phyloP scores from a whole-genome alignment of 1,284 basidiomycete genomes.

The Violaceomyces palustris region DNA sequence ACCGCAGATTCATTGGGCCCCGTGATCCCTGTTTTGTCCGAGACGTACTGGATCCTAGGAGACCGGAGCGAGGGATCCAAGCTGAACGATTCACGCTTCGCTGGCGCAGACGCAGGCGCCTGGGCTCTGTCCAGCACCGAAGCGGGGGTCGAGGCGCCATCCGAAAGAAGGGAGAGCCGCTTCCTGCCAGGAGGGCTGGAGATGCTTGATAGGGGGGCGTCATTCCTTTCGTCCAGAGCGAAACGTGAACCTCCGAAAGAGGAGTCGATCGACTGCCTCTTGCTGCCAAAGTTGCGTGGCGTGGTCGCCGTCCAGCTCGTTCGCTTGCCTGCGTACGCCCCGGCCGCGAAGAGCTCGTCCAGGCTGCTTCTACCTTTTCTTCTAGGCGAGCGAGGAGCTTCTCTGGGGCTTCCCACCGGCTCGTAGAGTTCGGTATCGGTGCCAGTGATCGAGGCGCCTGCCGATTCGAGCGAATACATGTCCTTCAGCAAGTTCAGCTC shows the following conservation, averaged over 20 bases:
- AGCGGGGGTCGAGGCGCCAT: slow-evolving; percentile 14
- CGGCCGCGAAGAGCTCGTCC: no score
- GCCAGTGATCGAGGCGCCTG: no score
- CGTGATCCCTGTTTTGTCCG: slow-evolving; percentile 5
- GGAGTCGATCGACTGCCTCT: slow-evolving; percentile 5
- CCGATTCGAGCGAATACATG: slow-evolving; percentile 38
- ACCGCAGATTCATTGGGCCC: slow-evolving; percentile 37
- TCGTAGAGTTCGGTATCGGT: no score
- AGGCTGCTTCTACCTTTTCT: no score
- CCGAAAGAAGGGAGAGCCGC: slow-evolving; percentile 30
- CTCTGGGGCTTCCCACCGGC: no score
- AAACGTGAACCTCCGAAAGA: no score
- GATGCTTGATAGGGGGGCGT: no score
- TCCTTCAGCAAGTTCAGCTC: slow-evolving; percentile 35
- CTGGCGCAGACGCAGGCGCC: neutral
- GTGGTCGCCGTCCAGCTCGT: slow-evolving; percentile 14
- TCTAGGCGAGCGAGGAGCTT: no score
- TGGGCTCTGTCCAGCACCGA: no score
- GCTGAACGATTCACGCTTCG: slow-evolving; percentile 8
- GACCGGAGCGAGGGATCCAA: slow-evolving; percentile 22
- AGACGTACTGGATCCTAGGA: slow-evolving; percentile 22
- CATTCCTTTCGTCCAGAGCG: no score
- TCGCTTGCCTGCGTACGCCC: no score
- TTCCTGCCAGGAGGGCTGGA: slow-evolving; percentile 15
- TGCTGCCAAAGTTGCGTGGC: slow-evolving; percentile 28